A percentile compares a stretch with the other conserved stretches of the same genome.
Evolutionary conservation across 2,329 filamentous ascomycete genomes (phyloP).

Genomic region (Zalaria sp.): DNA sequence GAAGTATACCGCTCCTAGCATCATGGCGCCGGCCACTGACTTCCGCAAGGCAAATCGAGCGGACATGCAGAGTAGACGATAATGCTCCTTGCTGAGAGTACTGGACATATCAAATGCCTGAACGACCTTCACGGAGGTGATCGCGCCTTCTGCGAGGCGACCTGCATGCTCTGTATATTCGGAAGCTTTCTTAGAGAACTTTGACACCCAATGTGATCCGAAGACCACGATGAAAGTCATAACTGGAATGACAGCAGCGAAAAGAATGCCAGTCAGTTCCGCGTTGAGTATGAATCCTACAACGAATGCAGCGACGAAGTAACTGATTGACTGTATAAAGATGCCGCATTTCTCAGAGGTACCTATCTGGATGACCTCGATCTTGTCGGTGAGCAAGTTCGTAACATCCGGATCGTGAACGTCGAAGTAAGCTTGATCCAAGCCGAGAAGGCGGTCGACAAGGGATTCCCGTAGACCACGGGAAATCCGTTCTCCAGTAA

Average conservation of each 20-base stretch:
- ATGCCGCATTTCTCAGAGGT: conserved; percentile 34
- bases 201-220: conserved; percentile 27
- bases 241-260: conserved; percentile 33
- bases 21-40: conserved; percentile 23
- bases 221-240: conserved; percentile 29
- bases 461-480: conserved; percentile 31
- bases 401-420: conserved; percentile 35
- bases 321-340: conserved; percentile 30
- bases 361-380: conserved; percentile 30
- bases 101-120: conserved; percentile 33
- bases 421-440: conserved; percentile 40
- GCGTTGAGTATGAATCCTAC: conserved; percentile 31
- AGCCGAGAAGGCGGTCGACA: conserved; percentile 32
- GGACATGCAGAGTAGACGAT: conserved; percentile 18
- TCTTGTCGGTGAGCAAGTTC: conserved; percentile 29
- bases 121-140: conserved; percentile 31
- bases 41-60: conserved; percentile 25
- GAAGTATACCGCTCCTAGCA: conserved; percentile 30
- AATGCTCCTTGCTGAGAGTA: conserved; percentile 23
- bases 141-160: conserved; percentile 29
- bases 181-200: conserved; percentile 23
- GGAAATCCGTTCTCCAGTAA: conserved; percentile 35
- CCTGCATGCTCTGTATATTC: conserved; percentile 27
- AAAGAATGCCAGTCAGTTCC: conserved; percentile 26
- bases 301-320: conserved; percentile 30